Conservation (phyloP, 208 protist species). For the Entamoeba dispar region DNA sequence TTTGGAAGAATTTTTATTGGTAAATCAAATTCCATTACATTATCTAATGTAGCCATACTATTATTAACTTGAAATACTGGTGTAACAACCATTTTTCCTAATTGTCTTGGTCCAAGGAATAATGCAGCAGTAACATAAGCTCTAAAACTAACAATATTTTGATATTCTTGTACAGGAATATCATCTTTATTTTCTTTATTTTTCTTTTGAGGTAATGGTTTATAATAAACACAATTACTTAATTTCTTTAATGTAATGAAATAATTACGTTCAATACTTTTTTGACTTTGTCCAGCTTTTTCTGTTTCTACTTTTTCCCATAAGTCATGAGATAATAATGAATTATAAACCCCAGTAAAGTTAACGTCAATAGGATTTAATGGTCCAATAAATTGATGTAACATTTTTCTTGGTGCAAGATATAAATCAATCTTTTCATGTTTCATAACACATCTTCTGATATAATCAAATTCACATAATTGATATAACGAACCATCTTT, state of each 20-base stretch:
- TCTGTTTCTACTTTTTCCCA: background rate
- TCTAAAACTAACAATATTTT: background rate
- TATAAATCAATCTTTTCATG: background rate
- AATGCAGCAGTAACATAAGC: background rate
- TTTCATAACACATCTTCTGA: background rate
- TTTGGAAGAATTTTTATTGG: background rate
- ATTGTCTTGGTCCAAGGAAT: background rate
- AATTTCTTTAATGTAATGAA: background rate
- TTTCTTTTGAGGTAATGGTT: background rate
- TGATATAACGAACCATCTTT: background rate
- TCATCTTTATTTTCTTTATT: background rate
- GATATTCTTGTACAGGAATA: background rate
- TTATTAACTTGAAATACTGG: background rate
- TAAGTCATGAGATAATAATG: background rate
- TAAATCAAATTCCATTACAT: background rate
- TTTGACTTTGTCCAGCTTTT: background rate
- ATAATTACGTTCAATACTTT: background rate
- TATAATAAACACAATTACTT: background rate
- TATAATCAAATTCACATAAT: background rate
- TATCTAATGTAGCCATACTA: background rate
- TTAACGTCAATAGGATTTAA: background rate
- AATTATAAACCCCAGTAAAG: background rate
- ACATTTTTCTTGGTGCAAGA: background rate
- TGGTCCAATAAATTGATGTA: background rate
- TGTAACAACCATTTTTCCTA: background rate